Base-by-base conservation (phyloP, 2,329 filamentous ascomycete species). In the Xylaria sp. region DNA sequence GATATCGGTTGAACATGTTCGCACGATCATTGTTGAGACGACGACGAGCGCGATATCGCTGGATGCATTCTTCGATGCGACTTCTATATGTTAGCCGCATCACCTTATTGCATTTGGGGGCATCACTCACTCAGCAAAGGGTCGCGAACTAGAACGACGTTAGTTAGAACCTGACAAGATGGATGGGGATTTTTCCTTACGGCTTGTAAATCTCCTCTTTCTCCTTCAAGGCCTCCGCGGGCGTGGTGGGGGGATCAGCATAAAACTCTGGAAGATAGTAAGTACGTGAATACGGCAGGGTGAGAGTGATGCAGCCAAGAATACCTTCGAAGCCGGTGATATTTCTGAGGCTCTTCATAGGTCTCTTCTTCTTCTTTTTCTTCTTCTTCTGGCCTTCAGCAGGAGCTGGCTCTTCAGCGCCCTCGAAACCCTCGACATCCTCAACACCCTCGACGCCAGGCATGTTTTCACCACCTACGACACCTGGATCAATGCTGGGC, bases 31-130 rank as follows among this genome's bases (percentile, higher is more conserved):
- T 73, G 60, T 89, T 83, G 60, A 96, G 82, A 65, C 90, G 92
- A 37, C 92, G 88, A 52, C 87, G 89, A 42, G 83, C 80, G 63
- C 89, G 85, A 75, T 88, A 99, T 11, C 91, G 88, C 65, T 92
- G 86, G 57, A 97, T 89, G 52, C 91, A 94, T 30, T 87, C 83
- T 70, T 97, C 88, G 47, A 97, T 91, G 52, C 94, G 91, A 58
- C 88, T 89, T 60, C 47, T 30, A 42, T 60, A 16, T 19, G 61
- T 65, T 58, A 65, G 62, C 52, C 13, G 2, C 34, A 39, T 34
- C 19, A 30, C 23, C 11, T 35, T 2, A 30, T 44, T 52, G 64
- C 39, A 50, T 30, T 51, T 55, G 30, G 5, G 39, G 39, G 52
- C 23, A 18, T 35, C 8, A 65, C 76, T 74, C 77, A 88, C 87